A percentile compares a stretch with the other conserved stretches of the same genome.
Evolutionary conservation across 2,329 filamentous ascomycete species (phyloP).

Genomic region (Neofusicoccum ribis): DNA sequence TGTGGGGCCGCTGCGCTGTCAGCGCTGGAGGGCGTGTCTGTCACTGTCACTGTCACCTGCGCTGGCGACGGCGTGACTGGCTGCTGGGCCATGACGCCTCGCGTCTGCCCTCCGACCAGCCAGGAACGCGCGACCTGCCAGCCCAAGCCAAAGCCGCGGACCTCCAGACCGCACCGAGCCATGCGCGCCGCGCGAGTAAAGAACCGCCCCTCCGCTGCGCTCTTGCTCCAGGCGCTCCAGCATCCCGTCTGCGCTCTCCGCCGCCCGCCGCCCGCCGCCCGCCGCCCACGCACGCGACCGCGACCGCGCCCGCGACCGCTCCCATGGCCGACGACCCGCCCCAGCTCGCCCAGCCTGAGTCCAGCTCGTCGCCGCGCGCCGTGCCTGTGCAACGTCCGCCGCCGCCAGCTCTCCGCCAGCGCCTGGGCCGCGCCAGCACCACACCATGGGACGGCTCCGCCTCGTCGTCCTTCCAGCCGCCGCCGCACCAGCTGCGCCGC

Average conservation of each 20-base stretch:
- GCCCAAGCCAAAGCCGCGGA: no score
- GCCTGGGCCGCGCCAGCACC: neutral
- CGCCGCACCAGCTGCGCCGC: slow-evolving; percentile 46
- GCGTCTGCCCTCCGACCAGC: neutral
- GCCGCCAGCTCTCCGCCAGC: slow-evolving; percentile 1
- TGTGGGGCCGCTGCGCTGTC: slow-evolving; percentile 8
- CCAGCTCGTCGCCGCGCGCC: neutral
- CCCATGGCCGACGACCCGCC: slow-evolving; percentile 31
- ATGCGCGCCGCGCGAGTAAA: neutral
- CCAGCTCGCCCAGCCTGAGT: slow-evolving; percentile 24
- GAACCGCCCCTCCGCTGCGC: no score
- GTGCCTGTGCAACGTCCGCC: neutral
- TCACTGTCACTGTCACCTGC: neutral
- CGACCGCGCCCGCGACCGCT: slow-evolving; percentile 12
- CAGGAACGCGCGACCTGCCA: neutral
- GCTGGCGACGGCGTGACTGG: slow-evolving; percentile 3
- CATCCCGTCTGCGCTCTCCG: neutral
- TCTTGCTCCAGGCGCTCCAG: neutral
- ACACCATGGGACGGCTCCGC: slow-evolving; percentile 1
- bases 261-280: no score
- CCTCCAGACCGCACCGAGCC: neutral
- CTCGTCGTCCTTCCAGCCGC: slow-evolving; percentile 22
- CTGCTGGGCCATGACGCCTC: neutral
- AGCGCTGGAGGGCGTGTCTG: neutral
- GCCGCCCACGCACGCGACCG: neutral